A percentile compares a stretch with the other conserved stretches of the same genome.
These are phyloP conservation scores for Rhododendron kiyosumense DNA, from an alignment of 148 eudicot species.

Conservation along the genomic window DNA sequence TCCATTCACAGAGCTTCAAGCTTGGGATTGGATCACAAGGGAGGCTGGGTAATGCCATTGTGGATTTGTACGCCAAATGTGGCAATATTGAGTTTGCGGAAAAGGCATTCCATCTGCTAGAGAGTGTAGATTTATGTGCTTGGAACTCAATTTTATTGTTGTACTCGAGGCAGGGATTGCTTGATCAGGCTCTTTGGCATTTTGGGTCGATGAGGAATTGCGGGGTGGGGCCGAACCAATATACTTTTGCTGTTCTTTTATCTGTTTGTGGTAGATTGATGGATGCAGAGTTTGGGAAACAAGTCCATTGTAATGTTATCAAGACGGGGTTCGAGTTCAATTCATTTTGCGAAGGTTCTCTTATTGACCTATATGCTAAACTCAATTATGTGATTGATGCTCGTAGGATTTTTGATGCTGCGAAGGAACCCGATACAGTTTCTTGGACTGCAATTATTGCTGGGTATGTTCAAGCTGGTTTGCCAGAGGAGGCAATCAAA, in stretches of 20 bases:
- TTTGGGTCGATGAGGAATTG: constrained; percentile 44
- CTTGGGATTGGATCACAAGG: constrained; percentile 45
- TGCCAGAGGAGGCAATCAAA: constrained; percentile 52
- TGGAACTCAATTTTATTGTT: constrained; percentile 77
- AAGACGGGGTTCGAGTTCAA: constrained; percentile 51
- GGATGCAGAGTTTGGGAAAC: constrained; percentile 42
- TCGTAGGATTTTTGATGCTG: constrained; percentile 50
- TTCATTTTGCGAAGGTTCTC: constrained; percentile 70
- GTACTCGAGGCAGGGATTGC: constrained; percentile 48
- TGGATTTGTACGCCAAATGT: constrained; percentile 89
- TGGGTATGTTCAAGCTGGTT: constrained; percentile 56
- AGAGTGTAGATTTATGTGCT: constrained; percentile 44
- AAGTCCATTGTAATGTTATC: constrained; percentile 50
- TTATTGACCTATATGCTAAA: constrained; percentile 80
- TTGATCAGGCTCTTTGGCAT: constrained; percentile 34
- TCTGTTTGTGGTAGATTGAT: constrained; percentile 66
- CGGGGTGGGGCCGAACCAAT: constrained; percentile 55
- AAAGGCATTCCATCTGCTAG: constrained; percentile 51
- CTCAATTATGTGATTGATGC: constrained; percentile 48
- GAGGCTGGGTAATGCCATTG: constrained; percentile 52
- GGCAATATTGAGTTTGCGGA: constrained; percentile 42
- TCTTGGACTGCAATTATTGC: constrained; percentile 82
- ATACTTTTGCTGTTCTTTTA: constrained; percentile 58
- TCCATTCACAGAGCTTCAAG: constrained; percentile 47
- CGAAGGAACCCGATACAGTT: constrained; percentile 42